Base-by-base conservation (phyloP, 2,329 filamentous ascomycete species). In the Bipolaris sorokiniana region DNA sequence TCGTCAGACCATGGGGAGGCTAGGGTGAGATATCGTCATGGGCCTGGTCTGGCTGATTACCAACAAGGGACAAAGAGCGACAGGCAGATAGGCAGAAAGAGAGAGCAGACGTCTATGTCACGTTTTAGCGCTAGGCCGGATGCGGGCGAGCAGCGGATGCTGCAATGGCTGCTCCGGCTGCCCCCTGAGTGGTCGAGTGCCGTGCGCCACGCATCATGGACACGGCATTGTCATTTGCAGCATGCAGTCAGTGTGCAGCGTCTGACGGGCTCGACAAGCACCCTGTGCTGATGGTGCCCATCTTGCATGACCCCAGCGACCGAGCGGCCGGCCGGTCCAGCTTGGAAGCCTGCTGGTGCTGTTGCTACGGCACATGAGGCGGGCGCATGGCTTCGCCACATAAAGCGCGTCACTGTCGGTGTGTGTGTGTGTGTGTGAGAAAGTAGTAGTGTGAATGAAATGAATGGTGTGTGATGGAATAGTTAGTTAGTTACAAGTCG, bases 161-260 rank as follows among this genome's bases (percentile, higher is more conserved):
- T 44, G 56, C 47, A 56, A 51, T 54, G 18, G 42, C 38, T 31
- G 45, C 59, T 58, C 62, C 56, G 61, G 44, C 48, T 34, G 40
- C 38, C 31, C 26, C 44, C 56, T 69, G 51, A 66, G 48, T 69
- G 63, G 65, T 63, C 52, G 56, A 58, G 58, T 56, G 55, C 59
- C 59, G 63, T 68, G 62, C 68, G 63, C 66, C 63, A 66, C 66
- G 58, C 28, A 57, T 48, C 47, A 45, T 50, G 37, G 58, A 58
- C 53, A 56, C 55, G 33, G 44, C 48, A 57, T 42, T 31, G 26
- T 48, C 50, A 54, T 54, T 41, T 54, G 41, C 44, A 51, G 23
- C 11, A 50, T 41, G 41, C 51, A 52, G 46, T 45, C 38, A 33
- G 38, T 51, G 58, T 68, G 58, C 65, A 48, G 65, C 58, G 62